Evolutionary conservation across 1,284 basidiomycete genomes (phyloP), one percentile per base, ranked within the genome.

Genomic region (Trametes versicolor): DNA sequence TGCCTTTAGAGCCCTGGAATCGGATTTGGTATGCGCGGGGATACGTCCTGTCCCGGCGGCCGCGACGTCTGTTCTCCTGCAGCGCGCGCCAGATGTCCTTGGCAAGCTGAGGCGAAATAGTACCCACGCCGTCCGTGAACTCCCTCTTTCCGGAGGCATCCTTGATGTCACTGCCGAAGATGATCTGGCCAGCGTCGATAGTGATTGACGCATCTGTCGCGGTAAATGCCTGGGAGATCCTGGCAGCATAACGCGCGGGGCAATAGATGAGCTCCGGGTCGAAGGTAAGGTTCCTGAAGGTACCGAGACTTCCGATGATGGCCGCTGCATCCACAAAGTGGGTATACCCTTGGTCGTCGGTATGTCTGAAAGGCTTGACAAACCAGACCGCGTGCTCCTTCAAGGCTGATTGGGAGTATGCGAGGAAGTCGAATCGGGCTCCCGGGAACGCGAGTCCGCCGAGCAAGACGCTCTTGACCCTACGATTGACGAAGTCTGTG

Each of bases 121-220:
- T 90, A 0, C 90, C 91, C 10, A 90, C 86, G 9, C 91, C 91
- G 69, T 92, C 90, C 0, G 90, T 91, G 73, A 90, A 90, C 62
- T 78, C 79, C 54, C 82, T 85, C 17, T n/a, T 43, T 2, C 70
- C 71, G 0, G 29, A 55, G 3, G 56, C 60, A 63, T 50, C 68
- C 63, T 75, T 73, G 65, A 91, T 85, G 73, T 92, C 90, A 0
- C 68, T 57, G 0, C 81, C 58, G 3, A 39, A 13, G 3, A 82
- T 60, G 10, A 92, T 81, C 68, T 90, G 84, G 50, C 87, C 85
- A 1, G 83, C 80, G 29, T 82, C 78, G 15, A 88, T 79, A 23
- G 80, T 71, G 17, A 89, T 79, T 0, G 86, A 84, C 3, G 83
- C 80, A 67, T 91, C 88, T 0, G 91, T 92, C 0, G 90, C 83